Conservation (phyloP, 257 asterid species). For the Primulina eburnea region DNA sequence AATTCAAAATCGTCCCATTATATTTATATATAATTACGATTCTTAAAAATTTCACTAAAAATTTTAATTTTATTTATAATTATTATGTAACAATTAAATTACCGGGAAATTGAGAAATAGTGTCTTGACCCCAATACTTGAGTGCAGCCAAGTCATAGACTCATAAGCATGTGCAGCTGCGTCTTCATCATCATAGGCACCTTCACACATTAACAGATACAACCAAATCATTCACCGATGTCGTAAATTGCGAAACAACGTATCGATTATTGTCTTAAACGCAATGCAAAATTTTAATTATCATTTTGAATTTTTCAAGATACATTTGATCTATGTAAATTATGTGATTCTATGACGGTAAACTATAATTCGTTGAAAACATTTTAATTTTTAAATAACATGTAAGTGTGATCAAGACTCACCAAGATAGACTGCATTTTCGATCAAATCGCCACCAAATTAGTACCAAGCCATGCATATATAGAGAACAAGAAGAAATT, state of each 20-base stretch:
- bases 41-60: not conserved
- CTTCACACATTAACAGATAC: conserved; percentile 24
- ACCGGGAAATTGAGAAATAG: conserved; percentile 79
- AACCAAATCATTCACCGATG: not conserved
- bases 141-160: conserved; percentile 90
- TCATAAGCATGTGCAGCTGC: conserved; percentile 89
- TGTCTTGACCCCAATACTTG: conserved; percentile 81
- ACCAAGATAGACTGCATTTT: conserved; percentile 76
- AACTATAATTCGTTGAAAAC: no score
- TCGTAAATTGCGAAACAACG: not conserved
- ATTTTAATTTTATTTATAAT: not conserved
- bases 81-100: conserved; percentile 18
- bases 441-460: conserved; percentile 28
- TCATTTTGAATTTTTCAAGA: not conserved
- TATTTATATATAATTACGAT: not conserved
- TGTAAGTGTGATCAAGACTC: conserved; percentile 17
- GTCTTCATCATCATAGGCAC: conserved; percentile 84
- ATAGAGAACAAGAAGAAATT: not conserved
- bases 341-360: not conserved
- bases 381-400: no score
- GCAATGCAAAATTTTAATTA: no score
- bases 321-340: not conserved
- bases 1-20: conserved; percentile 3
- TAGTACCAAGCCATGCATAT: conserved; percentile 13
- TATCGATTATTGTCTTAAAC: not conserved